Base-by-base conservation (phyloP, 495 filamentous ascomycete genomes). In the Annulohypoxylon moriforme region DNA sequence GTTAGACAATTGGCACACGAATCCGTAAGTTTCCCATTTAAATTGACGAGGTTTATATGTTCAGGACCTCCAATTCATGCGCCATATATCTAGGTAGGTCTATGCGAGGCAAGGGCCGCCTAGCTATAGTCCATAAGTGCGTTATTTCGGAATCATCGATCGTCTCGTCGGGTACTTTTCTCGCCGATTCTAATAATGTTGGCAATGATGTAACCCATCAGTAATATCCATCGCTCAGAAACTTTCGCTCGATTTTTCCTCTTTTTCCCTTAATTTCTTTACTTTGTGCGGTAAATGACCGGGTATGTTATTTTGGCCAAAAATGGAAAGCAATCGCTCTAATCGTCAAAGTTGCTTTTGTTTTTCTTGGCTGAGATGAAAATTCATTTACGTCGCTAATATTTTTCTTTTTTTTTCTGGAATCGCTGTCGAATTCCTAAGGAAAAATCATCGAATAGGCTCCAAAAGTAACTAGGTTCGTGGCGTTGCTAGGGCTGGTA, bases 401-500 rank as follows among this genome's bases (percentile, higher is more conserved):
- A 40, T 16, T 16, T 64, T 55, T 33, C 31, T 24, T 40, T 9
- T 56, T 33, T 31, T 64, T 56, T 22, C 3, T 27, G n/a, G 20
- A 38, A 29, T 33, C 3, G 40, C 27, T 36, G 14, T 4, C 16
- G 40, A 44, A 44, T 18, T 4, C 18, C 14, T 7, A 44, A 11
- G 2, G 27, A n/a, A 5, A 33, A 13, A n/a, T 27, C 56, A 25
- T 14, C 8, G 31, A 18, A 38, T 31, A 50, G 38, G 16, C 42
- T 14, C 52, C 59, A 38, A n/a, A 58, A 69, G 2, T 38, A 27
- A 25, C 14, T 24, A 14, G 52, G 13, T 38, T 18, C 29, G 16
- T 50, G 49, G 53, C 42, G n/a, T 31, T 27, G 10, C 33, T 62
- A 62, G 25, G 47, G 16, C 11, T 62, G 56, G 38, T 71, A 60